Evolutionary conservation across 352 stramenopile species (phyloP), one percentile per base, ranked within the genome.

Genomic region (Globisporangium orthogonon): DNA sequence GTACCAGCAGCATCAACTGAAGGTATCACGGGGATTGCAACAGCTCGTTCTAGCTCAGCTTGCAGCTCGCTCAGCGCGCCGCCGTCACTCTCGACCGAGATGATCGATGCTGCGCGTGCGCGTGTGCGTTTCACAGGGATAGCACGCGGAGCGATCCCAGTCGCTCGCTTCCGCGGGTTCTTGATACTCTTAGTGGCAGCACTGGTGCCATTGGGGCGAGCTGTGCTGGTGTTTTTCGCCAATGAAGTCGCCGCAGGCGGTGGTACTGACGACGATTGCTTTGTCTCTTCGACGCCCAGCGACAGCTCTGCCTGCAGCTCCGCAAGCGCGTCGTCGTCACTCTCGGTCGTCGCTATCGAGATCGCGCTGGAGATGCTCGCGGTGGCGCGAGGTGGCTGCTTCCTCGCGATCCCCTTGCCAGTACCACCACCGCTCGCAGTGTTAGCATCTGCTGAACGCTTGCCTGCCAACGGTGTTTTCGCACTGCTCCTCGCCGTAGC

Each of bases 221-320:
- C 30, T 11, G 7, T 18, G 13, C 17, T 60, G 17, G 29, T 15
- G 35, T 11, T 41, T 2, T 41, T 13, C 10, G 11, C 11, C 13
- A 43, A 7, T 10, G 35, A 40, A 7, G 35, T 3, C 13, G 37
- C 37, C 2, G 11, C 10, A 17, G 37, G 37, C 30, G 33, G 46
- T 52, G 33, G 31, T 56, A 40, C 18, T 11, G 39, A 33, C 15
- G 37, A 10, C 56, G 46, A 3, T 15, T 23, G 50, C 17, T 43
- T 43, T 28, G 48, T 29, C 55, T 47, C 61, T 30, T 49, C 6
- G 15, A 41, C 10, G 17, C 33, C 52, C 14, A 62, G 30, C 10
- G 50, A 48, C 15, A 79, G 50, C 50, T 79, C 62, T 11, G 57
- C 62, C 54, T 83, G 33, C 13, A 77, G 54, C 33, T 76, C 68